Percentiles rank a stretch among this genome's conserved stretches.
Conservation (phyloP, 768 basidiomycete species). For the Saitozyma sp. region DNA sequence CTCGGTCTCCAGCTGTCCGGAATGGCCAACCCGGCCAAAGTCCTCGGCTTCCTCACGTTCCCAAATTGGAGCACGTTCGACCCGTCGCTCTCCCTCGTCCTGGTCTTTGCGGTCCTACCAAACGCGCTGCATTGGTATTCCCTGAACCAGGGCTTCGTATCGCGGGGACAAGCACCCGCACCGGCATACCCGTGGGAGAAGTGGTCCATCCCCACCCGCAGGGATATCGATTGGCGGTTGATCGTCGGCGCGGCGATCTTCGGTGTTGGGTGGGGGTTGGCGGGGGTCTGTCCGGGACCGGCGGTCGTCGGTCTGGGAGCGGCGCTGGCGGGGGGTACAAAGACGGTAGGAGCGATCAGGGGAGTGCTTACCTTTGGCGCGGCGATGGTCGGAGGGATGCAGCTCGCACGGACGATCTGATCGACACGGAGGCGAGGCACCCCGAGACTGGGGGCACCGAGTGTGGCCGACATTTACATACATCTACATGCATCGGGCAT, state of each 20-base stretch:
- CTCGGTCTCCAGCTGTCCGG: conserved; percentile 51
- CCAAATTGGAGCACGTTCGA: conserved; percentile 44
- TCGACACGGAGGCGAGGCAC: no score
- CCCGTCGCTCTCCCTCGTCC: conserved; percentile 50
- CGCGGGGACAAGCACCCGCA: neutral
- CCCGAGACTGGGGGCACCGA: no score
- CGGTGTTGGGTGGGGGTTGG: conserved; percentile 53
- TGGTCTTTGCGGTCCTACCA: conserved; percentile 50
- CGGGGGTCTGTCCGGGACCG: conserved; percentile 53
- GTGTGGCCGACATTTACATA: no score
- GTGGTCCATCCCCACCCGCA: conserved; percentile 37
- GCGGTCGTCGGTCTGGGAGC: conserved; percentile 13
- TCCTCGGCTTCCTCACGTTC: conserved; percentile 48
- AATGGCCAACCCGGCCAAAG: conserved; percentile 50
- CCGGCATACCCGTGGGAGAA: conserved; percentile 27
- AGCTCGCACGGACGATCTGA: no score
- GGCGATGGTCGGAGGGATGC: no score
- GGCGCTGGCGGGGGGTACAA: no score
- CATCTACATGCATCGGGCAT: no score
- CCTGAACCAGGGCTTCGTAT: conserved; percentile 7
- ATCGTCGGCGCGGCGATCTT: conserved; percentile 47
- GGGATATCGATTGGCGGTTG: conserved; percentile 34
- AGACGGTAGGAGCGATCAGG: no score
- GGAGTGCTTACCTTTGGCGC: no score
- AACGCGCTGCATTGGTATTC: conserved; percentile 41